Conservation (phyloP, 2,329 filamentous ascomycete species). For the Colletotrichum theobromicola region DNA sequence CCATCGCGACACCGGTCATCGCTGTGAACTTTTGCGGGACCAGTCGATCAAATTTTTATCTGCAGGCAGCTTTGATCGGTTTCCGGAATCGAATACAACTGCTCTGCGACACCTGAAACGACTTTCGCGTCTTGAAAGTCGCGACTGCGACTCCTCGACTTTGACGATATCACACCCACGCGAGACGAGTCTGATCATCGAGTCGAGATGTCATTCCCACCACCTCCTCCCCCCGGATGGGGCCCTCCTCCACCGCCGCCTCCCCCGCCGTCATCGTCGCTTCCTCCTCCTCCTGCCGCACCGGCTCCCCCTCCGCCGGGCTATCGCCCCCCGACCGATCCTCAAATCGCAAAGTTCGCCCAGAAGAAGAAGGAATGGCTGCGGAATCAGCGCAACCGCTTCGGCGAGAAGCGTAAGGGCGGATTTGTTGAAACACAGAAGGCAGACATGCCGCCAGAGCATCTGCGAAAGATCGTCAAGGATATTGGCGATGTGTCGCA, state of each 20-base stretch:
- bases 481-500: conserved; percentile 99
- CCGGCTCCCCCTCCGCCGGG: conserved; percentile 82
- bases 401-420: conserved; percentile 94
- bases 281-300: conserved; percentile 63
- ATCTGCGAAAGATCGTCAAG: conserved; percentile 96
- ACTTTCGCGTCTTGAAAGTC: conserved; percentile 21
- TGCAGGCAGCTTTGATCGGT: background rate
- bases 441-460: conserved; percentile 97
- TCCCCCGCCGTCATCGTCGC: conserved; percentile 60
- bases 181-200: background rate
- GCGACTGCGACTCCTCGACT: conserved; percentile 21
- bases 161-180: conserved; percentile 12
- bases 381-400: conserved; percentile 86
- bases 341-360: conserved; percentile 90
- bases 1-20: conserved; percentile 21
- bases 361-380: conserved; percentile 99
- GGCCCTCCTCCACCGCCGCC: conserved; percentile 51
- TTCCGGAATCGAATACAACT: conserved; percentile 12
- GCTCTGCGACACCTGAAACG: conserved; percentile 8
- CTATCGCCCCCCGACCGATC: conserved; percentile 80
- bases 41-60: background rate
- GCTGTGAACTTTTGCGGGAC: conserved; percentile 25
- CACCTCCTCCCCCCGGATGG: conserved; percentile 65
- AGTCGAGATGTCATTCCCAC: conserved; percentile 56
- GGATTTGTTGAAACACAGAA: conserved; percentile 98